Conservation (phyloP, 495 filamentous ascomycete species). For the Neurospora tetrasperma region DNA sequence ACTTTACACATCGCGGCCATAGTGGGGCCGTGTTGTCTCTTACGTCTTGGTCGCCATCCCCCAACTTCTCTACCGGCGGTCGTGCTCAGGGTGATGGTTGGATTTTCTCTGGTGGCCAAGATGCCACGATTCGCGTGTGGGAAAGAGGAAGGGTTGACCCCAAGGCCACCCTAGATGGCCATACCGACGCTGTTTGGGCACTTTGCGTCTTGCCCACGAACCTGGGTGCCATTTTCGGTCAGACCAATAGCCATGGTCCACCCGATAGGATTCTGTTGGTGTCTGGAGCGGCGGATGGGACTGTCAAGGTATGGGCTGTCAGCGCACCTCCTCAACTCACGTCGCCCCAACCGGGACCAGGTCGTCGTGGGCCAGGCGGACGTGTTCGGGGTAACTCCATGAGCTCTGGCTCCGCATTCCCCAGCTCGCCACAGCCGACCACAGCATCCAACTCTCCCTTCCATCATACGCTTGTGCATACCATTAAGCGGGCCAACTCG, state of each 20-base stretch:
- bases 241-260: conserved; percentile 55
- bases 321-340: conserved; percentile 80
- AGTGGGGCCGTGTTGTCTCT: conserved; percentile 79
- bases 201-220: conserved; percentile 89
- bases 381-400: conserved; percentile 81
- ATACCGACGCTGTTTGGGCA: conserved; percentile 92
- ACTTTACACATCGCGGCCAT: conserved; percentile 93
- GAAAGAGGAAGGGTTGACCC: conserved; percentile 88
- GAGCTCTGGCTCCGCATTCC: conserved; percentile 82
- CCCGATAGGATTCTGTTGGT: conserved; percentile 81
- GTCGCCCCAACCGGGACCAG: conserved; percentile 53
- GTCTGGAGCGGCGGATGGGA: conserved; percentile 84
- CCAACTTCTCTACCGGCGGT: conserved; percentile 80
- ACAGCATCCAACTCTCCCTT: conserved; percentile 54
- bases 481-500: conserved; percentile 60
- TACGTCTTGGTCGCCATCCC: conserved; percentile 72
- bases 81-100: conserved; percentile 81
- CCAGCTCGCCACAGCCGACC: conserved; percentile 80
- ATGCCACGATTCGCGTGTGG: conserved; percentile 89
- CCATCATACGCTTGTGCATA: conserved; percentile 62
- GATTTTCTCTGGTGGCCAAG: conserved; percentile 96
- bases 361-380: conserved; percentile 62
- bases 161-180: conserved; percentile 87
- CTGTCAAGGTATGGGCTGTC: conserved; percentile 87
- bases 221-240: conserved; percentile 65